phyloP scores from a whole-genome alignment of 768 basidiomycete genomes.

The Amylocystis lapponica region DNA sequence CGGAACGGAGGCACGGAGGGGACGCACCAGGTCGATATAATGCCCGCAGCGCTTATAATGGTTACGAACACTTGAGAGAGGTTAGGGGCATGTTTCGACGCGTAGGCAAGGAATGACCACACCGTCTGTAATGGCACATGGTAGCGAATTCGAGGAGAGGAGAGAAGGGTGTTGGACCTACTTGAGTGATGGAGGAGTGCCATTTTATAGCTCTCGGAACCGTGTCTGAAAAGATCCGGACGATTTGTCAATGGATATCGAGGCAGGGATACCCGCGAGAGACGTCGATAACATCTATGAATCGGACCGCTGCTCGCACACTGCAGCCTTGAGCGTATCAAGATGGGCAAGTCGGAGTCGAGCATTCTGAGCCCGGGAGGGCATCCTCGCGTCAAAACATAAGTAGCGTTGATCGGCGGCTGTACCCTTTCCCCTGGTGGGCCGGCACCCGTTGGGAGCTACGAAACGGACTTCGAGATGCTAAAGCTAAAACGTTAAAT shows the following conservation, averaged over 20 bases:
- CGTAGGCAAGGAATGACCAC: slow-evolving; percentile 9
- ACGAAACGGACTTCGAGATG: slow-evolving; percentile 16
- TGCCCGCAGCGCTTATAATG: slow-evolving; percentile 56
- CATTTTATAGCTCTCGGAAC: slow-evolving; percentile 20
- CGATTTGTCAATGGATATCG: background rate
- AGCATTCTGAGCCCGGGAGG: slow-evolving; percentile 9
- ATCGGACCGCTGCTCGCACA: slow-evolving; percentile 18
- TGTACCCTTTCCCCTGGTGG: slow-evolving; percentile 6
- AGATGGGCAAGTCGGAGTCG: slow-evolving; percentile 24
- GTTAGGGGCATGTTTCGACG: slow-evolving; percentile 11
- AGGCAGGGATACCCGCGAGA: background rate
- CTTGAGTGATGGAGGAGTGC: slow-evolving; percentile 3
- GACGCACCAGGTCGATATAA: slow-evolving; percentile 44
- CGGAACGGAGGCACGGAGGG: slow-evolving; percentile 8
- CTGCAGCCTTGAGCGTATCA: slow-evolving; percentile 23
- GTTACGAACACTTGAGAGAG: slow-evolving; percentile 51
- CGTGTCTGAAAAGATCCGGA: slow-evolving; percentile 13
- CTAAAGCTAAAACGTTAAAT: slow-evolving; percentile 30
- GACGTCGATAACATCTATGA: slow-evolving; percentile 26
- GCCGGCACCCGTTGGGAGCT: slow-evolving; percentile 2
- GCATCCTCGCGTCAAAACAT: slow-evolving; percentile 5
- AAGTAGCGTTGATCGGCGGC: slow-evolving; percentile 18
- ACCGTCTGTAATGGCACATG: slow-evolving; percentile 79
- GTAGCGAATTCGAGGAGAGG: slow-evolving; percentile 9
- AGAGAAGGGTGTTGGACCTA: slow-evolving; percentile 11